Conservation (phyloP, 2,329 filamentous ascomycete species). For the Fusarium metavorans region DNA sequence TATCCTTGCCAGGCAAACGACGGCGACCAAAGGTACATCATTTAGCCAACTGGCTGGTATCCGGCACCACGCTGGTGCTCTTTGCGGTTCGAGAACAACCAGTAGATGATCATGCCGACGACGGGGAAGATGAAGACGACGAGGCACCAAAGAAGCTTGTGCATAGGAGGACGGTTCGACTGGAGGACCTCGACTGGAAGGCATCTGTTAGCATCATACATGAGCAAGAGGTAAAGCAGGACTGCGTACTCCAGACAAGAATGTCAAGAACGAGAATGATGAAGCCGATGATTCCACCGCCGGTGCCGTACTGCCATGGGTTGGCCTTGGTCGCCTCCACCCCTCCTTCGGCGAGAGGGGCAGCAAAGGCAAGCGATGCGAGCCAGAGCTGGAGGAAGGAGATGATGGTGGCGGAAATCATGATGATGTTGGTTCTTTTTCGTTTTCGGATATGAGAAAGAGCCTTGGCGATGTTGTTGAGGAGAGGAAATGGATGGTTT, state of each 20-base stretch:
- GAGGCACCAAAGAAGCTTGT: constrained; percentile 73
- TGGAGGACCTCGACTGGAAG: constrained; percentile 71
- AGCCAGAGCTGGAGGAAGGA: constrained; percentile 51
- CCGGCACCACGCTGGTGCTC: constrained; percentile 64
- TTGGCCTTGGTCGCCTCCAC: constrained; percentile 53
- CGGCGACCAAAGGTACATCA: background rate
- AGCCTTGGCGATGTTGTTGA: background rate
- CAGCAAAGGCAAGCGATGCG: constrained; percentile 63
- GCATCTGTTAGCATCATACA: constrained; percentile 10
- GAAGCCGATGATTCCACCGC: constrained; percentile 71
- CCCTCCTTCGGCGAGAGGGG: constrained; percentile 48
- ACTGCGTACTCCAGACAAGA: constrained; percentile 69
- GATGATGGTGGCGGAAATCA: constrained; percentile 31
- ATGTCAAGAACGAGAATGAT: constrained; percentile 72
- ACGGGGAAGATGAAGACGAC: constrained; percentile 75
- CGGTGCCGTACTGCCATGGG: constrained; percentile 70
- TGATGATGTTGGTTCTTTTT: background rate
- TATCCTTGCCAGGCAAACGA: background rate
- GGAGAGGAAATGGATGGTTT: background rate
- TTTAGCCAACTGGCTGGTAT: constrained; percentile 60
- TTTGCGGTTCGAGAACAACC: constrained; percentile 71
- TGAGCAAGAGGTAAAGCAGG: constrained; percentile 1
- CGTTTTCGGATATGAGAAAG: background rate
- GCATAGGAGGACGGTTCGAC: constrained; percentile 67
- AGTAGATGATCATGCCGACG: constrained; percentile 72